Evolutionary conservation across 176 grass and related monocot genomes (phyloP), one percentile per base, ranked within the genome.

Genomic region (Zea mays): DNA sequence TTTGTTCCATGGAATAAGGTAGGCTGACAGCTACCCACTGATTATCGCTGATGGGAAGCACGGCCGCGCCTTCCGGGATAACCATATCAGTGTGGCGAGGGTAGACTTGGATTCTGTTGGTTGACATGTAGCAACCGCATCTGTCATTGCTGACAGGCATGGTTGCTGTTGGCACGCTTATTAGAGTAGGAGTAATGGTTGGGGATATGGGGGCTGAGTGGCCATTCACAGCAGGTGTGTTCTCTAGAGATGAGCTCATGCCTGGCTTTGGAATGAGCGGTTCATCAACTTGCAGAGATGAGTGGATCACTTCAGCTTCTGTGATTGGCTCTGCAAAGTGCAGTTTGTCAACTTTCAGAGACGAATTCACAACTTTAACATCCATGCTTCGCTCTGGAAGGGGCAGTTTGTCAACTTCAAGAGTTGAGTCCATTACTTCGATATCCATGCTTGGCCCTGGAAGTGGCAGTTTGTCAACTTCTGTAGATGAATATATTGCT

Each of bases 21-120:
- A 93, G 55, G 63, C 87, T 92, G 49, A 90, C 67, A 14, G 93
- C 85, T 33, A 93, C 85, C 93, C 93, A 97, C 42, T 14, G 41
- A 40, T 86, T 69, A 49, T 97, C 83, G 4, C 90, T 90, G 17
- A 88, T 74, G 42, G 87, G 90, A 51, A 97, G 90, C 54, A 87
- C 1, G 2, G 77, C 79, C 3, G 65, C 83, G 4, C 87, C 90
- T 72, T 84, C 73, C 4, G 93, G 88, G 33, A 90, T 68, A 35
- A 40, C 65, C 19, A 71, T n/a, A 81, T 86, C 70, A 85, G 73
- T 51, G 33, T 50, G 45, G 56, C 61, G 19, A 19, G 90, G 85
- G 73, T 84, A 90, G 16, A 93, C 73, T 43, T 63, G 58, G 21
- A 93, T 63, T 67, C 48, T 76, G 61, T 92, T 92, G 39, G 65